Evolutionary conservation across 2,329 filamentous ascomycete species (phyloP), one percentile per base, ranked within the genome.

Genomic region (Fusarium sp.): DNA sequence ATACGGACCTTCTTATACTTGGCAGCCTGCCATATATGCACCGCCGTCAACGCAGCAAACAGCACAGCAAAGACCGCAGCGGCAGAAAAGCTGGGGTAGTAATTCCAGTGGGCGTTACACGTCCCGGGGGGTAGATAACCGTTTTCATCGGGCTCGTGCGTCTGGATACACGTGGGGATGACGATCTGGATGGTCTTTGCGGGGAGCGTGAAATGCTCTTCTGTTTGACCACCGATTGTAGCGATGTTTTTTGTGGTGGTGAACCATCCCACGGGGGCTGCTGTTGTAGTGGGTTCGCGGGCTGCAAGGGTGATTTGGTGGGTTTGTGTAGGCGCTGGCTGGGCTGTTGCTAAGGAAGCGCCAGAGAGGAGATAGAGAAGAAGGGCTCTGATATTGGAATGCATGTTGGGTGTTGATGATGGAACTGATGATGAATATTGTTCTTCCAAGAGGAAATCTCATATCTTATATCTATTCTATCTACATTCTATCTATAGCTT

Each of bases 111-210:
- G 5, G 76, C 77, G 7, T 68, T 71, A 11, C 75, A 77, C 0
- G 65, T 74, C 1, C 76, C 75, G 0, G 78, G 76, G 0, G 77
- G 76, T 1, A 79, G 47, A 33, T 78, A 72, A 7, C 77, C 77
- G 23, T 79, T 78, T 32, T 68, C 61, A 45, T 79, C 78, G 2
- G 77, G 76, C 10, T 68, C 61, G 4, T 76, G 72, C 2, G 75
- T 80, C 55, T 78, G 78, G 1, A 76, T 62, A 60, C 79, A 81
- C 5, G 79, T 81, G 14, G 78, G 79, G 2, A 75, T 43, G 10
- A 66, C 71, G 2, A 79, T 63, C 22, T 72, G 46, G 25, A 79
- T 74, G 2, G 78, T 81, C 30, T 76, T 73, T 6, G 58, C 75
- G 4, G 78, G 72, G 17, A 75, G 63, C 0, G 62, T 72, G 6